Percentiles rank a stretch among this genome's conserved stretches.
These are phyloP conservation scores for Skeletonema tropicum DNA, from an alignment of 108 stramenopile species.

Conservation along the genomic window DNA sequence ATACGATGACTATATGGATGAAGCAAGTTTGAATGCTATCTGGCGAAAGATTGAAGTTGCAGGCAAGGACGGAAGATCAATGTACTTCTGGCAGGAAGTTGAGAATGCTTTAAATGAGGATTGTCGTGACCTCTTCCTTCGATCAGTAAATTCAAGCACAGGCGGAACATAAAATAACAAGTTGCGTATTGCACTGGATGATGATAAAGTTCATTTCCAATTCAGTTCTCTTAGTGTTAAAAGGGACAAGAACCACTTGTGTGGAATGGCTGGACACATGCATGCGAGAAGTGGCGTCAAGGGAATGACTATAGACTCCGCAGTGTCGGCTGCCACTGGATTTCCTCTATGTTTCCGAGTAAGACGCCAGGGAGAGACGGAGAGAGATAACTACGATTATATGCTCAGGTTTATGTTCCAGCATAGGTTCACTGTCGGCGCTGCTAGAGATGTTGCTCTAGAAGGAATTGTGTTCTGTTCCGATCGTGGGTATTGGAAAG, in stretches of 20 bases:
- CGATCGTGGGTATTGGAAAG: conserved; percentile 26
- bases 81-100: too few relatives aligned
- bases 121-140: too few relatives aligned
- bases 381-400: neutral
- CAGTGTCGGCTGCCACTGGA: conserved; percentile 11
- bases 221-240: too few relatives aligned
- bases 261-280: neutral
- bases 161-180: too few relatives aligned
- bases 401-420: conserved; percentile 11
- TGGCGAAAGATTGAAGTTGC: too few relatives aligned
- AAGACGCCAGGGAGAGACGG: neutral
- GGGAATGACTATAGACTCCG: conserved; percentile 16
- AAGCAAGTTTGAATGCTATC: too few relatives aligned
- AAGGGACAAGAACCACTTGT: neutral
- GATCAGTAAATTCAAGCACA: too few relatives aligned
- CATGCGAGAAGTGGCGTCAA: neutral
- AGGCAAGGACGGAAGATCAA: too few relatives aligned
- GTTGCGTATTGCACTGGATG: too few relatives aligned
- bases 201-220: too few relatives aligned
- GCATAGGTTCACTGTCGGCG: neutral
- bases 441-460: neutral
- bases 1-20: too few relatives aligned
- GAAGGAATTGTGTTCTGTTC: conserved; percentile 9
- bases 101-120: too few relatives aligned
- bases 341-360: conserved; percentile 2